Percentiles rank a stretch among this genome's conserved stretches.
These are phyloP conservation scores for Yamadazyma diospyri DNA, from an alignment of 1,139 yeast species.

Conservation along the genomic window DNA sequence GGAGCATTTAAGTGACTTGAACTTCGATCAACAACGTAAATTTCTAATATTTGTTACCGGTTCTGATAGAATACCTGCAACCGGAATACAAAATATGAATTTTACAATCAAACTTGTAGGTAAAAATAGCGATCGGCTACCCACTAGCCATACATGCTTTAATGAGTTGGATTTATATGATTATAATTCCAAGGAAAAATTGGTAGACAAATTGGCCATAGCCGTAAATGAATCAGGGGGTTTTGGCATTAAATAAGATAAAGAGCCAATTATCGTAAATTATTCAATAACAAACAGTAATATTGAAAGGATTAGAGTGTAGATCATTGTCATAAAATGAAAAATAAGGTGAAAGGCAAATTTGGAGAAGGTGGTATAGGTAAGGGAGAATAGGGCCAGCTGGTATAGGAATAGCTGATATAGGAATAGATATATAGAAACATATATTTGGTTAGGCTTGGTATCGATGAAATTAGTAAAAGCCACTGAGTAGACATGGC, in stretches of 20 bases:
- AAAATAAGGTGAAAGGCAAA: too few species aligned
- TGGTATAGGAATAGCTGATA: too few species aligned
- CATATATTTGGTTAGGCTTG: too few species aligned
- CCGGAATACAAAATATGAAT: conserved; percentile 73
- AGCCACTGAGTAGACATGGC: too few species aligned
- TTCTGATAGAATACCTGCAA: conserved; percentile 87
- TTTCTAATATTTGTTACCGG: conserved; percentile 82
- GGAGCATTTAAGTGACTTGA: conserved; percentile 57
- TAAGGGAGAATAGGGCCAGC: too few species aligned
- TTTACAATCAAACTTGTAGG: conserved; percentile 63
- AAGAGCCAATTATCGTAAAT: too few species aligned
- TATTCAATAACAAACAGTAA: too few species aligned
- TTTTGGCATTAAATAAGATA: conserved; percentile 62
- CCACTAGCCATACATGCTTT: conserved; percentile 91
- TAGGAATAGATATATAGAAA: too few species aligned
- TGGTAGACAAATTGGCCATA: conserved; percentile 51
- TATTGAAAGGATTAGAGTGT: too few species aligned
- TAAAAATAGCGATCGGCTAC: conserved; percentile 53
- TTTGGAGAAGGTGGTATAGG: conserved; percentile 1
- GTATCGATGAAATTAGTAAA: too few species aligned
- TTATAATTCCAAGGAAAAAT: conserved; percentile 50
- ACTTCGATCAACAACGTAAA: conserved; percentile 50
- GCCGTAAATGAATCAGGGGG: conserved; percentile 84
- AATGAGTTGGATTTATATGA: conserved; percentile 79
- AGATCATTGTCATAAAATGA: too few species aligned